Base-by-base conservation (phyloP, 139 green algal genomes). In the Chlamydomonas incerta region DNA sequence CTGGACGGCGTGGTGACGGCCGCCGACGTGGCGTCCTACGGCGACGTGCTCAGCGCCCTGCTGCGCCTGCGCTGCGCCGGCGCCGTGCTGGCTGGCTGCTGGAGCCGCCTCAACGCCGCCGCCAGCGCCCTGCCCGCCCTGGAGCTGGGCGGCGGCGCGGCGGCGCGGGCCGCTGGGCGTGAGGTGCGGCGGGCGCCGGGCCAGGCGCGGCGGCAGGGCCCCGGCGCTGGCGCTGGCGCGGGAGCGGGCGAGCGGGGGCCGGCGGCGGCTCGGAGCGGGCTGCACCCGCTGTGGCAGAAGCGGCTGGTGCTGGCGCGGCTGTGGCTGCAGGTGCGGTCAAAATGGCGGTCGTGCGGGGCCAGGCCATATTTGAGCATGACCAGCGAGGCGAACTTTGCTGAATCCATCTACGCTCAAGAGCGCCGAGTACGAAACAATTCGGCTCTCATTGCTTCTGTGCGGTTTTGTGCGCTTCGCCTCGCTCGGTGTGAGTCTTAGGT, bases 291-390 rank as follows among this genome's bases (percentile, higher is more conserved):
- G 77, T 83, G 77, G 77, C 17, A 26, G 41, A 33, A 74, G 65
- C 63, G 77, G 10, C 77, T 83, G 63, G 46, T 41, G 63, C 8
- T 74, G 21, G 62, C 63, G 28, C 41, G 77, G 63, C 46, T 74
- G 63, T 83, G 77, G 77, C 77, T 83, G 41, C 77, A 83, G 77
- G 77, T 68, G n/a, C 55, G 74, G 37, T n/a, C n/a, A n/a, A n/a
- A n/a, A n/a, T n/a, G n/a, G n/a, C n/a, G n/a, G n/a, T n/a, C n/a
- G n/a, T n/a, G n/a, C n/a, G n/a, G n/a, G n/a, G n/a, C n/a, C n/a
- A n/a, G n/a, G n/a, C n/a, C n/a, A n/a, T n/a, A n/a, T n/a, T n/a
- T n/a, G n/a, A n/a, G n/a, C n/a, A n/a, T n/a, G n/a, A n/a, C n/a
- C n/a, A n/a, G n/a, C n/a, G n/a, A n/a, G n/a, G n/a, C n/a, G n/a